Evolutionary conservation across 164 flowering plant genomes (phyloP), one percentile per base, ranked within the genome.

Genomic region (Dillenia suffruticosa): DNA sequence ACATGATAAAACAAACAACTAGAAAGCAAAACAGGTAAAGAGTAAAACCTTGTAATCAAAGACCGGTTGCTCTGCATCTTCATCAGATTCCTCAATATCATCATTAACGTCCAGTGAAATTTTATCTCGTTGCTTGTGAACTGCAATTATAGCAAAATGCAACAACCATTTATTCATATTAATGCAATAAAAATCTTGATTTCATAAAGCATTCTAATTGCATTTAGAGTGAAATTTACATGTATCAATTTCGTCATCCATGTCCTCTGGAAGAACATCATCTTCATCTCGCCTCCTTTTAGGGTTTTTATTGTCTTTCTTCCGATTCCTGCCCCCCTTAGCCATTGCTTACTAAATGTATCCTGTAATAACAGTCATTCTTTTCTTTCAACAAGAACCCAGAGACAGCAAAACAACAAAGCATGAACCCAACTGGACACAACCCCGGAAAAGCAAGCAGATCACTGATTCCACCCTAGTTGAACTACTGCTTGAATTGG

Each of bases 61-160:
- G 7, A 93, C 88, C 0, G 93, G 90, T 13, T 76, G 74, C 63
- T 79, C 94, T 14, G 68, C 63, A 75, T 92, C 94, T 50, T 84
- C 94, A 76, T 88, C 96, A 5, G 96, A 87, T 0, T 76, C 82
- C 51, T 50, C 88, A 45, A 55, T 46, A 77, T 81, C 89, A 24
- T 54, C 82, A 62, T 83, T 71, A 15, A 81, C 51, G 44, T 90
- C 86, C 56, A 93, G 66, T 3, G 96, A 89, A 60, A 93, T 47
- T 24, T 82, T 64, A 71, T 88, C 98, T 63, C 94, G 83, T 74
- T 88, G 87, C 66, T 88, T 90, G 75, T 88, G 92, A 82, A 93
- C 98, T 90, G 75, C 71, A 76, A 64, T 19, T 2, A 52, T 24
- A 49, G 43, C 53, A 64, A 56, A 48, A 51, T 59, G 2, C 46